A percentile compares a stretch with the other conserved stretches of the same genome.
phyloP scores from a whole-genome alignment of 164 flowering plant species.

The Taxillus chinensis region DNA sequence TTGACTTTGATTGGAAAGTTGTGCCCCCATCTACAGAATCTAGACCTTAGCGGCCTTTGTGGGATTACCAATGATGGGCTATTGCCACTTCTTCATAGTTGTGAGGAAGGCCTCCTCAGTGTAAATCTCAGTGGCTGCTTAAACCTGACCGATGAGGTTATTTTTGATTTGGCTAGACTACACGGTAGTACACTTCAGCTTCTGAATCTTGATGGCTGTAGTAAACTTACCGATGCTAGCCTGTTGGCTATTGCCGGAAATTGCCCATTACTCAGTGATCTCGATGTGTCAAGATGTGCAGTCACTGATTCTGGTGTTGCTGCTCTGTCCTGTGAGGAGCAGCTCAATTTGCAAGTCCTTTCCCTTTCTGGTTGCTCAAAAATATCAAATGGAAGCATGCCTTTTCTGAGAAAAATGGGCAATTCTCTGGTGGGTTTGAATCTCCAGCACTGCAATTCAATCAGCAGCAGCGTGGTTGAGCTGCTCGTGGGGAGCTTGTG shows the following conservation, averaged over 20 bases:
- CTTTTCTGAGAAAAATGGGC: slow-evolving; percentile 39
- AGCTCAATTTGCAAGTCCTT: slow-evolving; percentile 35
- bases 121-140: slow-evolving; percentile 43
- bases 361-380: slow-evolving; percentile 48
- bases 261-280: slow-evolving; percentile 39
- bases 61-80: slow-evolving; percentile 3
- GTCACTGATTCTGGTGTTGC: slow-evolving; percentile 42
- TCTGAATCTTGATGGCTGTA: slow-evolving; percentile 48
- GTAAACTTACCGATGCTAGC: slow-evolving; percentile 43
- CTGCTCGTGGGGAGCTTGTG: slow-evolving; percentile 37
- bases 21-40: slow-evolving; percentile 1
- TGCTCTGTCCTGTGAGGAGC: slow-evolving; percentile 26
- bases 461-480: slow-evolving; percentile 38
- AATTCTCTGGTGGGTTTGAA: slow-evolving; percentile 58
- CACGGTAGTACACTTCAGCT: slow-evolving; percentile 47
- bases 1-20: not conserved
- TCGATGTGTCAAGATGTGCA: slow-evolving; percentile 41
- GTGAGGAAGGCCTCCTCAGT: slow-evolving; percentile 34
- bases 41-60: slow-evolving; percentile 4
- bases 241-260: slow-evolving; percentile 32
- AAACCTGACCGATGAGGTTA: slow-evolving; percentile 39
- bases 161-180: slow-evolving; percentile 23
- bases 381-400: slow-evolving; percentile 37
- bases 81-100: slow-evolving; percentile 5
- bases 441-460: slow-evolving; percentile 48